Evolutionary conservation across 139 green algal species (phyloP).

Genomic region (Coccomyxa sp.): DNA sequence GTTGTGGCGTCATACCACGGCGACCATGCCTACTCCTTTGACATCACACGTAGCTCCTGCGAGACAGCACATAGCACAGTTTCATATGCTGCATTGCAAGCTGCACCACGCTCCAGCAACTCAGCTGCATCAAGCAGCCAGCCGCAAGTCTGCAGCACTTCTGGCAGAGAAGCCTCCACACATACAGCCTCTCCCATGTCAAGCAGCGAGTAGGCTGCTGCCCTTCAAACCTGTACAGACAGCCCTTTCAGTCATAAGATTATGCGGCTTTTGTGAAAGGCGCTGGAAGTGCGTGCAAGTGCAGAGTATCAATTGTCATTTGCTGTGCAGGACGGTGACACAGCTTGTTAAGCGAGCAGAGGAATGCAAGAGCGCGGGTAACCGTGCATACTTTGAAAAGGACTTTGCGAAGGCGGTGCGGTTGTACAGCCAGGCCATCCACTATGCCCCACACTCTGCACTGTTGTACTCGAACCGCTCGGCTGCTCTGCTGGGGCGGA

Average conservation of each 20-base stretch:
- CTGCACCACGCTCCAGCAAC: not conserved
- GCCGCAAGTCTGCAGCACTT: not conserved
- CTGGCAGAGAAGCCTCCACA: not conserved
- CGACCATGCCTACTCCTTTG: constrained; percentile 76
- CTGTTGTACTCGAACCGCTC: constrained; percentile 45
- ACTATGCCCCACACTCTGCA: constrained; percentile 29
- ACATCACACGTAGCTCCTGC: constrained; percentile 35
- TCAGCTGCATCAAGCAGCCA: not conserved
- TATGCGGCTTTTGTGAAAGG: not conserved
- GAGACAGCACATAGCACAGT: not conserved
- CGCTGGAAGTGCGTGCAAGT: not conserved
- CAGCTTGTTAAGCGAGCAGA: constrained; percentile 23
- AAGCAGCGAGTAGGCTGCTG: not conserved
- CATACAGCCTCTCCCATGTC: not conserved
- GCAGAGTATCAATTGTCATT: not conserved
- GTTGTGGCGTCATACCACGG: constrained; percentile 71
- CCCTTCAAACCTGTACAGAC: not conserved
- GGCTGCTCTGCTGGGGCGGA: constrained; percentile 43
- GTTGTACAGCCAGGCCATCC: constrained; percentile 43
- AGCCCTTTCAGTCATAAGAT: not conserved
- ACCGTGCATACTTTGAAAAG: constrained; percentile 42
- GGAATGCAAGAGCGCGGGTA: constrained; percentile 38
- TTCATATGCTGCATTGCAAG: not conserved
- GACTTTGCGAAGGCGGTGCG: constrained; percentile 24
- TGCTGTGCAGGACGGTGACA: not conserved